Evolutionary conservation across 768 basidiomycete genomes (phyloP), one percentile per base, ranked within the genome.

Genomic region (Macrolepiota dolichaula): DNA sequence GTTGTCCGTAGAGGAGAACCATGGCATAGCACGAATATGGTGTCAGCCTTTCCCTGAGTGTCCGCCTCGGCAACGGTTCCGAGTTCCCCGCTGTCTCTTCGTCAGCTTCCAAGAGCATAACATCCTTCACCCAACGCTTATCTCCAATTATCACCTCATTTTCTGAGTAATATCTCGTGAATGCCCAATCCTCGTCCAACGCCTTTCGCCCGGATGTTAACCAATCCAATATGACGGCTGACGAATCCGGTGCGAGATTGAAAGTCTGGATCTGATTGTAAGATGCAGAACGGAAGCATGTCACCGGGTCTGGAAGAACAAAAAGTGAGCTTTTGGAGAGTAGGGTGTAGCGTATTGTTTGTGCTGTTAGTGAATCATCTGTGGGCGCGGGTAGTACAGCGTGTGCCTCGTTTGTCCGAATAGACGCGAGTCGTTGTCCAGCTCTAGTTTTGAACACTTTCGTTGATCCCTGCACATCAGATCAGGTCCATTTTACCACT

Each of bases 1-100:
- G 71, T 0, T 90, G 88, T 3, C 96, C 96, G 63, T 82, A 84
- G 62, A 98, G 80, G 63, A 97, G 77, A 19, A 96, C 72, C 64
- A 87, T 95, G 19, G 93, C 94, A 72, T 96, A 98, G 73, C 94
- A 96, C 7, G 89, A 82, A 70, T 96, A 98, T 2, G 94, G 94
- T 9, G 77, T 78, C 57, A 97, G 79, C 61, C 81, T 81, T 49
- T 87, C 83, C 9, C 70, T 75, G 46, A 93, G 81, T 4, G 80
- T 72, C 36, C 85, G 83, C 54, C 69, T 69, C 22, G 74, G 74
- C 19, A 78, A 68, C 6, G 71, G 70, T 67, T 9, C 62, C 58
- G 60, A 71, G 50, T 19, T 63, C 46, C 24, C 49, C 57, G 12
- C 50, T 24, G 60, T 15, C 62, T 66, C 65, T 40, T 70, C 66